These are phyloP conservation scores for Schizochytrium sp. DNA, from an alignment of 108 stramenopile genomes.

Conservation along the genomic window DNA sequence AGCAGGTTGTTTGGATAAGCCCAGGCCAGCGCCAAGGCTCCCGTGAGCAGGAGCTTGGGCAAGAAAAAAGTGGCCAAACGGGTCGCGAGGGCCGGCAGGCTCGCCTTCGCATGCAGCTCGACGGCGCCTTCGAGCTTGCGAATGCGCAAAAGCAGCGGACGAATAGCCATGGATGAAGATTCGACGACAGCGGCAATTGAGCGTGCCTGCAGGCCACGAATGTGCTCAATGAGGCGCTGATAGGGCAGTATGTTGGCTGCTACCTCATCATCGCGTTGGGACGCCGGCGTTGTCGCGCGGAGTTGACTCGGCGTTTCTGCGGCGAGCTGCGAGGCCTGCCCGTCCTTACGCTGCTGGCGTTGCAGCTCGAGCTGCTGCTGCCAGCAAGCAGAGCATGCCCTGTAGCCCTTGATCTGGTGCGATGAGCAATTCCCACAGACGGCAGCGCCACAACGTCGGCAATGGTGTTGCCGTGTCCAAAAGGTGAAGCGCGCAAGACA, in stretches of 20 bases:
- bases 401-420: not conserved
- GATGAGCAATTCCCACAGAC: slow-evolving; percentile 20
- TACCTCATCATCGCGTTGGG: no score
- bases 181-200: not conserved
- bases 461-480: slow-evolving; percentile 25
- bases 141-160: not conserved
- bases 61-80: not conserved
- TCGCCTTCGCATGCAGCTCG: not conserved
- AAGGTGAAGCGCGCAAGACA: slow-evolving; percentile 20
- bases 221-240: not conserved
- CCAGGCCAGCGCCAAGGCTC: not conserved
- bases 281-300: no score
- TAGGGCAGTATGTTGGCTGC: not conserved
- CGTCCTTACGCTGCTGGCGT: no score
- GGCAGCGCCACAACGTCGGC: slow-evolving; percentile 25
- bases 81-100: not conserved
- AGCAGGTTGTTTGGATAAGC: not conserved
- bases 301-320: no score
- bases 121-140: not conserved
- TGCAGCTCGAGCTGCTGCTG: not conserved
- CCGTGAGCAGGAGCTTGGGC: not conserved
- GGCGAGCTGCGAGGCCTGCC: no score
- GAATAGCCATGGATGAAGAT: not conserved
- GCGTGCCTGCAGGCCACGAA: not conserved
- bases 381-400: not conserved